Conservation (phyloP, 2,329 filamentous ascomycete genomes). For the Paecilomyces sp. region DNA sequence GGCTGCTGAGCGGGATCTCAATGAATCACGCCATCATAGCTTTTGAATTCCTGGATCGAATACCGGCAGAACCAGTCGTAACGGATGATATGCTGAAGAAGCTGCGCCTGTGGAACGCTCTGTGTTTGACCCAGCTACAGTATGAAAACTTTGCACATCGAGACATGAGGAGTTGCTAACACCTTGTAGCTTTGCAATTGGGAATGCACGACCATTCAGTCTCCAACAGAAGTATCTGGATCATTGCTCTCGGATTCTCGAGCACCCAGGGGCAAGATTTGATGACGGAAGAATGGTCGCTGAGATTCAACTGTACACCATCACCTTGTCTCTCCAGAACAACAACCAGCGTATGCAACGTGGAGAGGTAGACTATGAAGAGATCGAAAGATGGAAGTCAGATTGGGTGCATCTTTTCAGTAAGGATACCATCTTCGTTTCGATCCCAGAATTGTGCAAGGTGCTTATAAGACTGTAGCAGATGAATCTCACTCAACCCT, state of each 20-base stretch:
- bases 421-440: not conserved
- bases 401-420: constrained; percentile 3
- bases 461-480: constrained; percentile 9
- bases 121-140: constrained; percentile 27
- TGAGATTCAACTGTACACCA: constrained; percentile 1
- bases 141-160: constrained; percentile 8
- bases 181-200: constrained; percentile 1
- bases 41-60: constrained; percentile 14
- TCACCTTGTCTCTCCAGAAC: constrained; percentile 1
- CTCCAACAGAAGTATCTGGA: constrained; percentile 3
- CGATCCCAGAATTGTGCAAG: not conserved
- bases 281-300: constrained; percentile 2
- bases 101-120: constrained; percentile 26
- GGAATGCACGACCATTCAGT: constrained; percentile 1
- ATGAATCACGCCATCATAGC: constrained; percentile 24
- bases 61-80: constrained; percentile 15
- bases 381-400: not conserved
- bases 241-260: constrained; percentile 2
- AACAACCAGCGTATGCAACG: constrained; percentile 1
- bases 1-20: constrained; percentile 28
- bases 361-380: constrained; percentile 1
- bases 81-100: constrained; percentile 22
- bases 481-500: constrained; percentile 22
- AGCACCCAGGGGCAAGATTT: constrained; percentile 1
- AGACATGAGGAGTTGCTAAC: not conserved